Base-by-base conservation (phyloP, 208 protist genomes). In the Wallacemonas sp. region DNA sequence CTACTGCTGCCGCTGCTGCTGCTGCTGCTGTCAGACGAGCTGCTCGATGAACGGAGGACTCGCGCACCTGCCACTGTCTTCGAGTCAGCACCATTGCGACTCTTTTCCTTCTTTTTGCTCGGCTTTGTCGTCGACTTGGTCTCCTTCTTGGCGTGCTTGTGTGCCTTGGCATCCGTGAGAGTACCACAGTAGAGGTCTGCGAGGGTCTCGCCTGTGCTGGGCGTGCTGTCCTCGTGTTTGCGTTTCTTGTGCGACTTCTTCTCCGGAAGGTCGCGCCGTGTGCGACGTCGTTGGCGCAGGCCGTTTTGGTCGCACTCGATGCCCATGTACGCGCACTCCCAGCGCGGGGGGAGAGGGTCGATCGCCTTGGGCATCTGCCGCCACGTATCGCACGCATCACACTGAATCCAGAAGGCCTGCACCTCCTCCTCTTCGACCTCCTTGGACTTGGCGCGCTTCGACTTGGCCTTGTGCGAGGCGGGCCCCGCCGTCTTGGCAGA, bases 351-450 rank as follows among this genome's bases (percentile, higher is more conserved):
- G 7, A 75, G 32, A 10, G 77, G 65, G 32, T 79, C 50, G 26
- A 76, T 46, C 25, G 57, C 50, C 57, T 73, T 61, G 3, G 77
- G 67, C 8, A 87, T 36, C 50, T 80, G 70, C 20, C 76, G 78
- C 81, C 77, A 91, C 32, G 36, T 50, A 26, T 52, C 16, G 49
- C 84, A 91, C 41, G 36, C 39, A 49, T 81, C 70, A 67, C 81
- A 91, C 48, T 70, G 72, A 3, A 91, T 57, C 84, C 80, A 87
- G 57, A 86, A 79, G 38, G 57, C 18, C n/a, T 57, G 32, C 48
- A 48, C 38, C 38, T 85, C n/a, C 36, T 82, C 79, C 32, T 70
- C 66, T 45, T 57, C 49, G 7, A 11, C 49, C 11, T 57, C 49
- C 11, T 33, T 33, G 5, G 10, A 16, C 12, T 12, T 1, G 26